Evolutionary conservation across 441 rosid species (phyloP).

Genomic region (Syzygium malaccense): DNA sequence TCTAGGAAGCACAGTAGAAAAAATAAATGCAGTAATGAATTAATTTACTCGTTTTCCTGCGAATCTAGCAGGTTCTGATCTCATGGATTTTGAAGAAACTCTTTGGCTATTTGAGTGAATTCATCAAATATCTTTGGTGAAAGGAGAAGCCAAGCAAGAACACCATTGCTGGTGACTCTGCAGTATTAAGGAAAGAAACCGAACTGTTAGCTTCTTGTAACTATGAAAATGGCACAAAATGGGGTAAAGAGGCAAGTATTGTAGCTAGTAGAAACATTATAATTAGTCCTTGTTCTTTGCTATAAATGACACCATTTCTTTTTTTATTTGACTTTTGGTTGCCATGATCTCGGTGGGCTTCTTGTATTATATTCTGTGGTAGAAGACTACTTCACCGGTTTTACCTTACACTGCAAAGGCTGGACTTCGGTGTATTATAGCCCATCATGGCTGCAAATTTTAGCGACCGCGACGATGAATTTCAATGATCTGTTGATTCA

Average conservation of each 20-base stretch:
- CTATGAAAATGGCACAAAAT: conserved; percentile 26
- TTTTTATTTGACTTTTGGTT: background rate
- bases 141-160: background rate
- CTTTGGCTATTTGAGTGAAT: conserved; percentile 22
- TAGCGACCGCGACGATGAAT: conserved; percentile 19
- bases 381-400: conserved; percentile 42
- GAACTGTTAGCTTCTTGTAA: conserved; percentile 14
- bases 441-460: conserved; percentile 28
- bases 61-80: background rate
- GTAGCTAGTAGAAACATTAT: background rate
- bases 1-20: background rate
- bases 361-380: conserved; percentile 17
- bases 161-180: background rate
- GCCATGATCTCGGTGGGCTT: conserved; percentile 20
- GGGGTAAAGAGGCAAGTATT: conserved; percentile 35
- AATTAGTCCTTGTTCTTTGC: background rate
- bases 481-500: conserved; percentile 20
- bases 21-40: background rate
- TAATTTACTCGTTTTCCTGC: background rate
- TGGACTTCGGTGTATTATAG: conserved; percentile 25
- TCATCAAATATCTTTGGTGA: conserved; percentile 10
- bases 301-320: background rate
- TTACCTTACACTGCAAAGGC: conserved; percentile 26
- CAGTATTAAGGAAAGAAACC: conserved; percentile 1
- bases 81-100: conserved; percentile 5